Evolutionary conservation across 768 basidiomycete genomes (phyloP), one percentile per base, ranked within the genome.

Genomic region (Suillus sp.): DNA sequence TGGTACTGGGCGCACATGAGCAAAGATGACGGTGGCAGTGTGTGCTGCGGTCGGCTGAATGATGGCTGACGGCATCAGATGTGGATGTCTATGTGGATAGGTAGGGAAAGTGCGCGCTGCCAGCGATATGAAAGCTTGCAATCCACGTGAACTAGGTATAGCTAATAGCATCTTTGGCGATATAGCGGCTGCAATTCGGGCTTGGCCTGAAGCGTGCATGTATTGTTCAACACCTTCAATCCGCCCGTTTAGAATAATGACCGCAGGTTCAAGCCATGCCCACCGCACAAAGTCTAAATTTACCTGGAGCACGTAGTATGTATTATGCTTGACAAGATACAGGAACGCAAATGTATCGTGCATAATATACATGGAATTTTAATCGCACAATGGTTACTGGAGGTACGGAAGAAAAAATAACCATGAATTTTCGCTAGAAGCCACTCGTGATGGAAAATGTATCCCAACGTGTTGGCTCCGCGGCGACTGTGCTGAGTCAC

Each of bases 21-120:
- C 27, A 25, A 64, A 64, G 11, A 64, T 50, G 30, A 64, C 63
- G 22, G 63, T 64, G 8, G 63, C 63, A 4, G 47, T 64, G 50
- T 64, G 63, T 22, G 56, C 25, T 40, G 56, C 38, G 18, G 56
- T 57, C 56, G 56, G 56, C 56, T 57, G 56, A 25, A 57, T 57
- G 56, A 57, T 27, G 25, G 38, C 38, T 38, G 25, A 57, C 22
- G 56, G 25, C 56, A 57, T 57, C 20, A 40, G 25, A 20, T 57
- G 18, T 30, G 37, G 11, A 14, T 40, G n/a, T 57, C 38, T 38
- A 30, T 18, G 25, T 40, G 56, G 37, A 27, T 40, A 57, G 5
- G 56, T 57, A 14, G 38, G 40, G 38, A 57, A 27, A 13, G 38
- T 20, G 27, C 56, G 56, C 11, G 25, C 38, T 25, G 16, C 56